phyloP scores from a whole-genome alignment of 441 rosid species.

The Pelargonium citronellum region DNA sequence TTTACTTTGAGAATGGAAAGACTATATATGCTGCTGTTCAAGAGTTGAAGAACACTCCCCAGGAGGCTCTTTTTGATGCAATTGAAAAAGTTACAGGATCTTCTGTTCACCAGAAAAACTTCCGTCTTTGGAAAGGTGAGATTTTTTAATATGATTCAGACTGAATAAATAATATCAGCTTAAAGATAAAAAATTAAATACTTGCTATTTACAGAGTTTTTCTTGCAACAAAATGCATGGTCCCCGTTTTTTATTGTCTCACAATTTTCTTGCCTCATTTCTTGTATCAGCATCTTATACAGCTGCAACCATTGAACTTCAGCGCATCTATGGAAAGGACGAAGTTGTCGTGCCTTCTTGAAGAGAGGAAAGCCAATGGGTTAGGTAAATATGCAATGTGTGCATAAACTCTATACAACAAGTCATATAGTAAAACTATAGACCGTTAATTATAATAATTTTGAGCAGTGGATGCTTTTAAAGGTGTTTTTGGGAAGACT shows the following conservation, averaged over 20 bases:
- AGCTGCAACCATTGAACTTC: constrained; percentile 74
- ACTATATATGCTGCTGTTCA: constrained; percentile 70
- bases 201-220: neutral
- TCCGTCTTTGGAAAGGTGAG: constrained; percentile 64
- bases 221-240: constrained; percentile 5
- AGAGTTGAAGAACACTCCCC: constrained; percentile 63
- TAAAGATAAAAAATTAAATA: neutral
- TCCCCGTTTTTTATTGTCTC: neutral
- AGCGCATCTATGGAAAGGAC: constrained; percentile 67
- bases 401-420: neutral
- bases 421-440: constrained; percentile 13
- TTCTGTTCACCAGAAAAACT: constrained; percentile 66
- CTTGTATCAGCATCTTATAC: constrained; percentile 50
- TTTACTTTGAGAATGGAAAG: constrained; percentile 69
- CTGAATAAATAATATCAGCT: neutral
- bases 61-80: constrained; percentile 45
- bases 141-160: neutral
- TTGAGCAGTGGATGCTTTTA: no score
- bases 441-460: neutral
- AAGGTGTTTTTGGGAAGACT: no score
- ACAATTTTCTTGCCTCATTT: constrained; percentile 8
- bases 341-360: constrained; percentile 34
- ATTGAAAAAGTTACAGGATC: constrained; percentile 59
- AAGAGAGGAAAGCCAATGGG: constrained; percentile 25
- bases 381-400: constrained; percentile 5